Percentiles rank a stretch among this genome's conserved stretches.
These are phyloP conservation scores for Cryptococcus sp. DNA, from an alignment of 1,284 basidiomycete genomes.

Conservation along the genomic window DNA sequence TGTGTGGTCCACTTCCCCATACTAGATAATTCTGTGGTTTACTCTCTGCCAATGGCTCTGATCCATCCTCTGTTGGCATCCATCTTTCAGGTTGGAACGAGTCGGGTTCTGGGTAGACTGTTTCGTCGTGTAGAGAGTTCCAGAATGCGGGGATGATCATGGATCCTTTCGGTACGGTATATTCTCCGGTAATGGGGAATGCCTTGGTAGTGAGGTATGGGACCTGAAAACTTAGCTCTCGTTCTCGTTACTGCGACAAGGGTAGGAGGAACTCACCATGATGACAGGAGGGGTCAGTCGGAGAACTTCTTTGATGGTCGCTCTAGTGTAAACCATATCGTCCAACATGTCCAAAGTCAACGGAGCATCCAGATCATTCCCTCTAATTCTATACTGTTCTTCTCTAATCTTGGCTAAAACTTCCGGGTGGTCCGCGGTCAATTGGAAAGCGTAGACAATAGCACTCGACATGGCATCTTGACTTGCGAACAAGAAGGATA, in stretches of 20 bases:
- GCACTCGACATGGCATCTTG: slow-evolving; percentile 98
- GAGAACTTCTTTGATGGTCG: slow-evolving; percentile 88
- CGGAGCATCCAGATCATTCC: slow-evolving; percentile 71
- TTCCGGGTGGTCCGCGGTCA: slow-evolving; percentile 87
- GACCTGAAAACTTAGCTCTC: slow-evolving; percentile 54
- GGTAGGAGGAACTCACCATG: slow-evolving; percentile 59
- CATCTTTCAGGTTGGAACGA: slow-evolving; percentile 84
- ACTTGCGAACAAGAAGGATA: slow-evolving; percentile 95
- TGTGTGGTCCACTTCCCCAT: slow-evolving; percentile 89
- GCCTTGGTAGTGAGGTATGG: slow-evolving; percentile 86
- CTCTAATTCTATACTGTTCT: slow-evolving; percentile 82
- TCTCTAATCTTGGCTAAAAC: slow-evolving; percentile 82
- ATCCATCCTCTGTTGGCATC: slow-evolving; percentile 71
- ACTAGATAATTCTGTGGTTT: slow-evolving; percentile 95
- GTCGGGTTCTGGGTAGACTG: slow-evolving; percentile 83
- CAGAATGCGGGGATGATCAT: slow-evolving; percentile 99
- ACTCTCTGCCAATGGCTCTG: slow-evolving; percentile 60
- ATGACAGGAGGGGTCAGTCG: slow-evolving; percentile 86
- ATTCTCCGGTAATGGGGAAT: slow-evolving; percentile 85
- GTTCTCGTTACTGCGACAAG: not conserved
- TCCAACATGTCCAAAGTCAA: slow-evolving; percentile 86
- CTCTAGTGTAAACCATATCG: slow-evolving; percentile 86
- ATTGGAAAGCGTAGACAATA: slow-evolving; percentile 85
- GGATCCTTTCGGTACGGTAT: slow-evolving; percentile 83
- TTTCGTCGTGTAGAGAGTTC: slow-evolving; percentile 84